Evolutionary conservation across 768 basidiomycete species (phyloP).

Genomic region (Tricholoma sp.): DNA sequence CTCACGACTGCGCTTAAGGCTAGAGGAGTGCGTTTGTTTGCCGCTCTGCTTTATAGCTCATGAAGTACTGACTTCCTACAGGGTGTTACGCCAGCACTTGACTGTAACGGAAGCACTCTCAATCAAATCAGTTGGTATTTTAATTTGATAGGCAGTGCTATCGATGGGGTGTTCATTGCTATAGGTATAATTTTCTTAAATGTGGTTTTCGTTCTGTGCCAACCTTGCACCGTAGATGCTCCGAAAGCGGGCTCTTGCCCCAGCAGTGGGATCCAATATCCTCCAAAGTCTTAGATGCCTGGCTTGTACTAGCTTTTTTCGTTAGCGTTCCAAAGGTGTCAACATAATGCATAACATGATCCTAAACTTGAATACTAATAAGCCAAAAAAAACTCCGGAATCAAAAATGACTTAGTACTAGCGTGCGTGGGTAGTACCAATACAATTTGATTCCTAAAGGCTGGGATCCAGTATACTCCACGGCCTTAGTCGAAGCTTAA

Average conservation of each 20-base stretch:
- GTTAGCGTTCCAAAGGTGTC: no score
- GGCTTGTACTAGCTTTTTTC: no score
- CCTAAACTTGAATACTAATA: no score
- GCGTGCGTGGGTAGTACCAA: no score
- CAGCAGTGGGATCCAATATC: constrained; percentile 55
- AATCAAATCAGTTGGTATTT: constrained; percentile 56
- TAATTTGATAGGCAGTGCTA: constrained; percentile 57
- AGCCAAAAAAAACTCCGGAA: no score
- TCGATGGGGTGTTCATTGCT: constrained; percentile 59
- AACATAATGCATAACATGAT: no score
- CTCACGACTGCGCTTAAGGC: constrained; percentile 50
- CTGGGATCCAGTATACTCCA: constrained; percentile 46
- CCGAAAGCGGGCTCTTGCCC: constrained; percentile 47
- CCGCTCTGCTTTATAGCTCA: neutral
- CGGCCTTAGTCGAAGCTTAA: no score
- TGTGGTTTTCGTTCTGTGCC: neutral
- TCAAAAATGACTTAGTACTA: no score
- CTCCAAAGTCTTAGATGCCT: constrained; percentile 46
- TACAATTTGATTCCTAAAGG: no score
- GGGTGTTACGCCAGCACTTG: constrained; percentile 40
- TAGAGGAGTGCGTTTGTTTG: constrained; percentile 38
- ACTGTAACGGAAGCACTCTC: constrained; percentile 24
- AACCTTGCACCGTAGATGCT: constrained; percentile 35
- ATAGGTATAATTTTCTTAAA: constrained; percentile 35
- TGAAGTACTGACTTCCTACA: constrained; percentile 12